Conservation (phyloP, 2,329 filamentous ascomycete genomes). For the Pezicula radicicola region DNA sequence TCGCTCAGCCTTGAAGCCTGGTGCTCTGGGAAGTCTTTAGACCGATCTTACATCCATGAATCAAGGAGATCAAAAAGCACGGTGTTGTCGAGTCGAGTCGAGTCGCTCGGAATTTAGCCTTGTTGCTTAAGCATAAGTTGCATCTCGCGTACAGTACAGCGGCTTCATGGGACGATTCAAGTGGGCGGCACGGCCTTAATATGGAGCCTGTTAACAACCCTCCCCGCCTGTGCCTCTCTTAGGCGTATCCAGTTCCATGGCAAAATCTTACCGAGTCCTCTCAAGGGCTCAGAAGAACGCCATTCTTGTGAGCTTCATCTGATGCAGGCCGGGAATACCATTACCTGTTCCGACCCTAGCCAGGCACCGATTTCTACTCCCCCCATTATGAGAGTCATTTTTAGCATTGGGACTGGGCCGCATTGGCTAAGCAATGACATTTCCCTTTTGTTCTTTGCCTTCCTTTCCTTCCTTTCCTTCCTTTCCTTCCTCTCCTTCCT, state of each 20-base stretch:
- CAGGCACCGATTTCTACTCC: background rate
- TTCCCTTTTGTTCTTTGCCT: too few species aligned
- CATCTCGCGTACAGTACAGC: background rate
- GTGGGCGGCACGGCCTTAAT: background rate
- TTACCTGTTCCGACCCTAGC: background rate
- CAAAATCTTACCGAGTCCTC: slow-evolving; percentile 3
- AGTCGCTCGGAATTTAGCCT: too few species aligned
- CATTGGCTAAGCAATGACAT: slow-evolving; percentile 15
- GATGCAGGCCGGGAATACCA: background rate
- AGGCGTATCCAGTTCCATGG: background rate
- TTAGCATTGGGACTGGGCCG: slow-evolving; percentile 1
- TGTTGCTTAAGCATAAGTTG: background rate
- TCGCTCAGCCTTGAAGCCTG: too few species aligned
- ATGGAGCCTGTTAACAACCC: background rate
- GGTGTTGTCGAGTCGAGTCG: background rate
- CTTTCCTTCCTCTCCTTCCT: too few species aligned
- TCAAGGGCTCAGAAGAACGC: background rate
- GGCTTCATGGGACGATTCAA: background rate
- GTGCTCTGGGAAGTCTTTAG: background rate
- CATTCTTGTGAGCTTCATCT: background rate
- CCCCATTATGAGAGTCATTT: background rate
- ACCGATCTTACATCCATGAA: background rate
- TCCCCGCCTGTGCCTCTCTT: slow-evolving; percentile 2
- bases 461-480: too few species aligned
- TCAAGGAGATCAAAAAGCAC: background rate